Conservation (phyloP, 805 yeast species). For the Hanseniaspora taiwanica region DNA sequence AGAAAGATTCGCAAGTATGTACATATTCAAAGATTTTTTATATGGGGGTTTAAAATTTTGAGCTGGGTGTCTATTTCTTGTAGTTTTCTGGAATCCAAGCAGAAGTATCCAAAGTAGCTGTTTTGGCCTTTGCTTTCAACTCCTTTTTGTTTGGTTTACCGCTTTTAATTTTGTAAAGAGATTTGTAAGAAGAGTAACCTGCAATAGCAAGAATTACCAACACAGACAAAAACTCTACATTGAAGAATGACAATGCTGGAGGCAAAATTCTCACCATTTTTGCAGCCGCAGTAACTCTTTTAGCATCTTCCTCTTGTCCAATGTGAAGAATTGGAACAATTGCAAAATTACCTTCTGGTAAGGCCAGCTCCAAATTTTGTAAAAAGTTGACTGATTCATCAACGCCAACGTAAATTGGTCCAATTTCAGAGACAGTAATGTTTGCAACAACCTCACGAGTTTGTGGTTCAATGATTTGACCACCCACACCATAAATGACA, state of each 20-base stretch:
- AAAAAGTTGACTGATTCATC: conserved; percentile 37
- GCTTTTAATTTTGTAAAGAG: conserved; percentile 7
- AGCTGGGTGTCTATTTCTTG: conserved; percentile 7
- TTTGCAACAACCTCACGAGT: conserved; percentile 42
- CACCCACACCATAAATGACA: conserved; percentile 56
- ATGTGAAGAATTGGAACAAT: conserved; percentile 49
- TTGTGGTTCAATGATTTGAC: conserved; percentile 43
- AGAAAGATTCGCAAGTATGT: neutral
- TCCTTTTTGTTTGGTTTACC: conserved; percentile 15
- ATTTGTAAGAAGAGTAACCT: conserved; percentile 37
- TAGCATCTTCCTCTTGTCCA: conserved; percentile 30
- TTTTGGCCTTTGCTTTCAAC: conserved; percentile 19
- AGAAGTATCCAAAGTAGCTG: conserved; percentile 12
- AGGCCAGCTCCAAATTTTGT: conserved; percentile 47
- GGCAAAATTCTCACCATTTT: conserved; percentile 49
- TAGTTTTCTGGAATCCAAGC: conserved; percentile 13
- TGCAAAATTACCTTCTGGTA: conserved; percentile 43
- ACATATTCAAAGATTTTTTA: neutral
- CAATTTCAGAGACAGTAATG: conserved; percentile 50
- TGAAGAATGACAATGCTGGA: conserved; percentile 51
- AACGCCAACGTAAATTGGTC: conserved; percentile 40
- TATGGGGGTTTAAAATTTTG: neutral
- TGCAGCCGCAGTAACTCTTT: conserved; percentile 43
- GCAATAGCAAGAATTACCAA: conserved; percentile 39
- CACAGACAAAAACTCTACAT: conserved; percentile 58